These are phyloP conservation scores for Euphrasia arctica DNA, from an alignment of 305 asterid genomes.

Conservation along the genomic window DNA sequence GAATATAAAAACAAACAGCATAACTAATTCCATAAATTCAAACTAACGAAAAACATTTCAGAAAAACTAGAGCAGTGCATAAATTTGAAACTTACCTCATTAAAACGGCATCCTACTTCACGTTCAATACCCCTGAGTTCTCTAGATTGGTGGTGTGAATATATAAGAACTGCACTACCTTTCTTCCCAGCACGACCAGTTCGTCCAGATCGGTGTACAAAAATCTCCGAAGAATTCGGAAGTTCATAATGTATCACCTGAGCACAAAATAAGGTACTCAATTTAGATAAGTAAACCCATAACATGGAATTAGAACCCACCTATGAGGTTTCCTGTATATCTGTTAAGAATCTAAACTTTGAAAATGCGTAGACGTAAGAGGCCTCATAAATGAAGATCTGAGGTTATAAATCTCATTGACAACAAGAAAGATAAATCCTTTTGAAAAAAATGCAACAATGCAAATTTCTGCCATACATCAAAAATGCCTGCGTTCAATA, in stretches of 20 bases:
- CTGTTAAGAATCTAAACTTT: neutral
- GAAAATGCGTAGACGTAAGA: neutral
- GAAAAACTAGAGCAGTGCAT: slow-evolving; percentile 17
- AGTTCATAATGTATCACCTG: slow-evolving; percentile 92
- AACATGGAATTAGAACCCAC: neutral
- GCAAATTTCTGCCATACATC: neutral
- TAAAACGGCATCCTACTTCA: slow-evolving; percentile 79
- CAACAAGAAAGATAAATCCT: neutral
- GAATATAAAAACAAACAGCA: neutral
- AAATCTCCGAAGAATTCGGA: slow-evolving; percentile 73
- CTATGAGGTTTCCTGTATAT: neutral
- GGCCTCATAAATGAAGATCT: neutral
- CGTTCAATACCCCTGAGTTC: slow-evolving; percentile 76
- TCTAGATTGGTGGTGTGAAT: slow-evolving; percentile 61
- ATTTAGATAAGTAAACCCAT: neutral
- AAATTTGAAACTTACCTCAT: slow-evolving; percentile 43
- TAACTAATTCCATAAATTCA: neutral
- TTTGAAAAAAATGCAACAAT: too few relatives aligned
- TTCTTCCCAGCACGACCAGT: slow-evolving; percentile 99
- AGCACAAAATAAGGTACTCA: slow-evolving; percentile 23
- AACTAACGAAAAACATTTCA: slow-evolving; percentile 8
- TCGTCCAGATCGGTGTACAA: slow-evolving; percentile 95
- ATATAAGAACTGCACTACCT: slow-evolving; percentile 74
- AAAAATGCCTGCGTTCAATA: neutral
- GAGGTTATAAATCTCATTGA: neutral